Evolutionary conservation across 2,329 filamentous ascomycete genomes (phyloP).

Genomic region (Ampelomyces quisqualis): DNA sequence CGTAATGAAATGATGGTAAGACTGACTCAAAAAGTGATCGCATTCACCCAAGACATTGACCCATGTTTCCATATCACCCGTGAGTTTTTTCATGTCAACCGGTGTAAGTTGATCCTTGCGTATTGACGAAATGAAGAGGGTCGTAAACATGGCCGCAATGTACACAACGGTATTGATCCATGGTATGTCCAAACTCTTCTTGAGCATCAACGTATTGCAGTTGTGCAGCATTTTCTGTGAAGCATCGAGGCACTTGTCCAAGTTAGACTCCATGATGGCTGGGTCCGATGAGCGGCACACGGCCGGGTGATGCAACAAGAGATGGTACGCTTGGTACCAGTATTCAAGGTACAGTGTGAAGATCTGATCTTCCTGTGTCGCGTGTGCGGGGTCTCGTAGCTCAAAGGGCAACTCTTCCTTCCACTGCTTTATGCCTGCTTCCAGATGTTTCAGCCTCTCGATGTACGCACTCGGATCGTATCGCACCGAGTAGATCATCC

Average conservation of each 20-base stretch:
- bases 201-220: constrained; percentile 60
- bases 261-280: constrained; percentile 59
- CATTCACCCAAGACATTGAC: constrained; percentile 67
- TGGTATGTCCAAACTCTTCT: constrained; percentile 72
- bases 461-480: constrained; percentile 65
- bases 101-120: constrained; percentile 61
- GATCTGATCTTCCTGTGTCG: constrained; percentile 50
- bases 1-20: neutral
- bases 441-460: constrained; percentile 63
- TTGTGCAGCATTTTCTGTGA: constrained; percentile 64
- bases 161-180: constrained; percentile 76
- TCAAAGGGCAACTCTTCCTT: constrained; percentile 63
- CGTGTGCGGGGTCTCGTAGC: constrained; percentile 53
- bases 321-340: constrained; percentile 51
- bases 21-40: constrained; percentile 65
- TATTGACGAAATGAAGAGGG: constrained; percentile 68
- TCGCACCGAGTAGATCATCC: constrained; percentile 71
- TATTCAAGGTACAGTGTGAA: constrained; percentile 53
- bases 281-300: constrained; percentile 55
- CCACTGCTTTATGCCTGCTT: constrained; percentile 65
- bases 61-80: constrained; percentile 69
- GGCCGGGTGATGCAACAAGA: constrained; percentile 57
- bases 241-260: constrained; percentile 63
- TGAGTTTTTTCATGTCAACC: constrained; percentile 61
- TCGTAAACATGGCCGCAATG: constrained; percentile 71